Base-by-base conservation (phyloP, 106 monocot species). In the Dioscorea zingiberensis region DNA sequence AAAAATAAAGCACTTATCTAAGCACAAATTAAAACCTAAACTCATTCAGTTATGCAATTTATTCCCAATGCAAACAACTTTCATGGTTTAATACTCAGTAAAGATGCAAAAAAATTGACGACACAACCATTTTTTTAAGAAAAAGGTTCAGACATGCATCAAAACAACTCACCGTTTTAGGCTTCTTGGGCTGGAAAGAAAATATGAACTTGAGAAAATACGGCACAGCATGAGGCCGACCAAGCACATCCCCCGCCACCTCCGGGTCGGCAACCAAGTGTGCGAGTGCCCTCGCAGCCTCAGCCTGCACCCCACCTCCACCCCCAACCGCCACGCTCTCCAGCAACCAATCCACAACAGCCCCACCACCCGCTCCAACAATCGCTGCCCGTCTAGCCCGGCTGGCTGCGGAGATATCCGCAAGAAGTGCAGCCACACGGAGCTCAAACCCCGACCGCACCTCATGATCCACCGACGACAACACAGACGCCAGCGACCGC, bases 281-380 rank as follows among this genome's bases (percentile, higher is more conserved):
- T 5, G 98, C 93, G 9, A 98, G 82, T 11, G 98, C 98, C 80
- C 98, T 84, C 56, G 93, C 98, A 0, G 98, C 75, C 81, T 98
- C 98, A 53, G 89, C 83, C 75, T 89, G 88, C 24, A 82, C 84
- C 65, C 89, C 86, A 10, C 68, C 25, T 24, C 81, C 87, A 58
- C 73, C 78, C 0, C 74, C 73, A 19, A 57, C 28, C 16, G 84
- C 81, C 28, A 87, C 84, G 16, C 65, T 93, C 68, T 98, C 93
- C 63, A 98, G 65, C 77, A 98, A 44, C 98, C 98, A 98, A 58
- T 98, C 98, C 55, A 98, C 86, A 16, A 98, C 98, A 4, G 82
- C 82, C 19, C 98, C 98, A 4, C 82, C 73, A 8, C 98, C 98
- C 1, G 98, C 93, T 13, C 66, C 74, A 2, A 98, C 89, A 46